Evolutionary conservation across 202 grass and related monocot species (phyloP).

Genomic region (Hordeum pubiflorum): DNA sequence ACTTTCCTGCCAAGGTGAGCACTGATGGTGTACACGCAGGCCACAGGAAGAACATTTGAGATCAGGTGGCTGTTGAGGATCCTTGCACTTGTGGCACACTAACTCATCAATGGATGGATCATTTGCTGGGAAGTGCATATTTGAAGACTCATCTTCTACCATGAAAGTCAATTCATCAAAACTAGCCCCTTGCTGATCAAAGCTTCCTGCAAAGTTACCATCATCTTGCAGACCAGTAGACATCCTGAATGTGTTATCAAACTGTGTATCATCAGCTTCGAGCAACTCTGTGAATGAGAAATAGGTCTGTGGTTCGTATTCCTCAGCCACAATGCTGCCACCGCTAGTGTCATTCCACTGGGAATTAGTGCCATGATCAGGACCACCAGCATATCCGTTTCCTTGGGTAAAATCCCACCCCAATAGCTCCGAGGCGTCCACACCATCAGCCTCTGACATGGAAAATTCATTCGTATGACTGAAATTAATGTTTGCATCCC

Average conservation of each 20-base stretch:
- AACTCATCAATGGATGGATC: conserved; percentile 8
- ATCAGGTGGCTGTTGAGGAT: conserved; percentile 47
- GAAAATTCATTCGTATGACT: conserved; percentile 16
- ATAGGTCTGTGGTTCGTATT: conserved; percentile 96
- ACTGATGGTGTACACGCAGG: conserved; percentile 58
- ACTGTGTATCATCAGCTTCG: conserved; percentile 65
- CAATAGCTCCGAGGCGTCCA: conserved; percentile 41
- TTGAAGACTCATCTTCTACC: conserved; percentile 34
- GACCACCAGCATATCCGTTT: conserved; percentile 16
- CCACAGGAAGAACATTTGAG: conserved; percentile 61
- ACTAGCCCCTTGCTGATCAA: conserved; percentile 36
- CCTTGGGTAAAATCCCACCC: conserved; percentile 47
- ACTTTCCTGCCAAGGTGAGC: conserved; percentile 74
- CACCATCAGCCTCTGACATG: conserved; percentile 26
- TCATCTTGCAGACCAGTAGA: conserved; percentile 19
- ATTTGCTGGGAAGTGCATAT: conserved; percentile 26
- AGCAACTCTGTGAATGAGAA: conserved; percentile 92
- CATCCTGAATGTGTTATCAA: conserved; percentile 49
- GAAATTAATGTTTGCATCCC: conserved; percentile 23
- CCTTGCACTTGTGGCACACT: conserved; percentile 59
- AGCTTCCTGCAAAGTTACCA: conserved; percentile 27
- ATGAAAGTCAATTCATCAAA: conserved; percentile 49
- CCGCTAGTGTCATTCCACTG: conserved; percentile 31
- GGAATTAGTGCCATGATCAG: conserved; percentile 30
- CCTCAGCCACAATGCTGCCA: conserved; percentile 32